These are phyloP conservation scores for Exophiala viscosa DNA, from an alignment of 2,329 filamentous ascomycete genomes.

Conservation along the genomic window DNA sequence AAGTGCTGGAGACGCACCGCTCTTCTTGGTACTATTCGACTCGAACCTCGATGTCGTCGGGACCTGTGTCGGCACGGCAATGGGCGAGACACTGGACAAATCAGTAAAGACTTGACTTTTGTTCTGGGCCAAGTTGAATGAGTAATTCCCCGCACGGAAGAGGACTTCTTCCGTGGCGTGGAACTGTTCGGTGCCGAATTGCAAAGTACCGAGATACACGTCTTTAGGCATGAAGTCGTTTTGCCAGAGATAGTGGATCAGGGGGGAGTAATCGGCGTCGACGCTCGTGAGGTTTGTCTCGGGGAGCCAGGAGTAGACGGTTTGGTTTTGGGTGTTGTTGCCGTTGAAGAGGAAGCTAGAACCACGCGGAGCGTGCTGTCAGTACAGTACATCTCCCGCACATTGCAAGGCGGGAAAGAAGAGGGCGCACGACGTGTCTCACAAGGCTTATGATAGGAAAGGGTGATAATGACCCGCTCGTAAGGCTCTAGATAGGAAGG, in stretches of 20 bases:
- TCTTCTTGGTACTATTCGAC: neutral
- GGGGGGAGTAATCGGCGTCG: slow-evolving; percentile 8
- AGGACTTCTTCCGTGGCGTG: slow-evolving; percentile 3
- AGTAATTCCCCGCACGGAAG: slow-evolving; percentile 6
- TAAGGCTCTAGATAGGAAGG: no score
- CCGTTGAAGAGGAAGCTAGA: slow-evolving; percentile 10
- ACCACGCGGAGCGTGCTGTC: neutral
- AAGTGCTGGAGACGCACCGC: neutral
- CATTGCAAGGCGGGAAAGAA: neutral
- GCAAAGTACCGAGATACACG: slow-evolving; percentile 8
- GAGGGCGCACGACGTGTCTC: no score
- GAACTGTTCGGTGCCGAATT: slow-evolving; percentile 11
- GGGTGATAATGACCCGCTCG: no score
- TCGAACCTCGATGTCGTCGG: slow-evolving; percentile 7
- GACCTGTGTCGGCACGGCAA: slow-evolving; percentile 4
- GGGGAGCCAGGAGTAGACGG: slow-evolving; percentile 8
- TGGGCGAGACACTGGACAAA: neutral
- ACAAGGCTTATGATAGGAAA: no score
- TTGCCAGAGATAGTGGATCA: slow-evolving; percentile 14
- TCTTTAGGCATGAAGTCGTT: slow-evolving; percentile 8
- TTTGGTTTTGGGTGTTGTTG: slow-evolving; percentile 9
- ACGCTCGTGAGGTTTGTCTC: slow-evolving; percentile 6
- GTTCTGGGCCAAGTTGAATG: slow-evolving; percentile 1
- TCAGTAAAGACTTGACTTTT: neutral
- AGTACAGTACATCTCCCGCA: no score